Evolutionary conservation across 1,284 basidiomycete genomes (phyloP).

Genomic region (Melampsora larici-populina): DNA sequence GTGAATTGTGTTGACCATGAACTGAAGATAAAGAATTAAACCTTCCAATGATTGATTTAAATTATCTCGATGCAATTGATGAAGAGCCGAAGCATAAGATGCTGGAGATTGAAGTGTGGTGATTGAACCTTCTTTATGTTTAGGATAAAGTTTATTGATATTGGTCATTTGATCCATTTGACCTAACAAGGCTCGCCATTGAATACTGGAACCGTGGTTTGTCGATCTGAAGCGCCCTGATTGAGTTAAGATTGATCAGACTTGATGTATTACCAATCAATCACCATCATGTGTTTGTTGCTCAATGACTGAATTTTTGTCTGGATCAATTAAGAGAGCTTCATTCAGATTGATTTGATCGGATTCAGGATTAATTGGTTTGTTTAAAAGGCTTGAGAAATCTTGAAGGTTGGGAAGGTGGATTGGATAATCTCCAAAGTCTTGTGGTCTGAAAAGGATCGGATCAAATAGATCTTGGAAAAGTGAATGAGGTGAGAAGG

Average conservation of each 20-base stretch:
- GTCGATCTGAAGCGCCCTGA: background rate
- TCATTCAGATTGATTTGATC: constrained; percentile 22
- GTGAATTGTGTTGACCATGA: constrained; percentile 64
- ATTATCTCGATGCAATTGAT: constrained; percentile 76
- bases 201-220: background rate
- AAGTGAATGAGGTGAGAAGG: too few species aligned
- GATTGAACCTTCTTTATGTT: constrained; percentile 12
- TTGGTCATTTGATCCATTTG: constrained; percentile 37
- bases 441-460: background rate
- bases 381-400: background rate
- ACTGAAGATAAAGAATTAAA: constrained; percentile 64
- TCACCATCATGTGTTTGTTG: constrained; percentile 16
- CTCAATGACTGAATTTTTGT: constrained; percentile 38
- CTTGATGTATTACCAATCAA: constrained; percentile 7
- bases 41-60: constrained; percentile 70
- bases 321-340: constrained; percentile 28
- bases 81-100: constrained; percentile 20
- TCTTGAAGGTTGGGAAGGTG: constrained; percentile 36
- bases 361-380: constrained; percentile 26
- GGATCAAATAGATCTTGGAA: background rate
- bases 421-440: constrained; percentile 44
- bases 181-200: background rate
- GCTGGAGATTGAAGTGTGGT: background rate
- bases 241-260: too few species aligned
- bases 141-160: constrained; percentile 30